These are phyloP conservation scores for Artemisia tridentata DNA, from an alignment of 129 eudicot species.

Conservation along the genomic window DNA sequence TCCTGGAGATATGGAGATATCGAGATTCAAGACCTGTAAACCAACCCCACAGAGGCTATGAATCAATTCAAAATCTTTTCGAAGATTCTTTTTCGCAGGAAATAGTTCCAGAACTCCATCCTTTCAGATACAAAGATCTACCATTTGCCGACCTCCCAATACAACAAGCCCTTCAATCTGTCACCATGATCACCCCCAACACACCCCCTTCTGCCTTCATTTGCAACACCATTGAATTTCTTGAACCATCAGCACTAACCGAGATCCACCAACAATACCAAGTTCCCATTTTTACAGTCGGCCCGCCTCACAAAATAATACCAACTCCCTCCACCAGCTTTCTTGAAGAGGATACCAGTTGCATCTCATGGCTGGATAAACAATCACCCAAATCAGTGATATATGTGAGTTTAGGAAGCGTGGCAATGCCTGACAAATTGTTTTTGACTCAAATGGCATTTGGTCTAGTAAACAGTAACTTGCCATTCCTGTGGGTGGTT, in stretches of 20 bases:
- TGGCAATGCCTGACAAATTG: not conserved
- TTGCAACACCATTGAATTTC: slow-evolving; percentile 13
- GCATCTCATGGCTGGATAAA: slow-evolving; percentile 22
- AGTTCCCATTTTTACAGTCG: slow-evolving; percentile 5
- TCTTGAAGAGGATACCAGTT: slow-evolving; percentile 21
- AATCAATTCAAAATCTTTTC: not conserved
- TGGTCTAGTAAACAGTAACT: slow-evolving; percentile 18
- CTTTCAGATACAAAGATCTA: slow-evolving; percentile 25
- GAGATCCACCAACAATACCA: not conserved
- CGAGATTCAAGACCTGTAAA: too few relatives aligned
- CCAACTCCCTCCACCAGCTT: slow-evolving; percentile 14
- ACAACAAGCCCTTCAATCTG: slow-evolving; percentile 4
- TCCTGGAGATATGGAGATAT: too few relatives aligned
- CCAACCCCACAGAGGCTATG: too few relatives aligned
- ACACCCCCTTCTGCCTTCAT: slow-evolving; percentile 17
- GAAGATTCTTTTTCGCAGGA: slow-evolving; percentile 16
- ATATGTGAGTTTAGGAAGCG: slow-evolving; percentile 19
- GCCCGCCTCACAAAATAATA: slow-evolving; percentile 18
- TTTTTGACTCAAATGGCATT: slow-evolving; percentile 15
- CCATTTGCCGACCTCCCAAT: slow-evolving; percentile 10
- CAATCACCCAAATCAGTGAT: slow-evolving; percentile 19
- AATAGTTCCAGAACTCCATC: slow-evolving; percentile 14
- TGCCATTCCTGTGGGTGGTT: slow-evolving; percentile 19
- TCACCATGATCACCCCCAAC: slow-evolving; percentile 9
- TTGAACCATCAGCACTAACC: slow-evolving; percentile 13